A percentile compares a stretch with the other conserved stretches of the same genome.
Conservation (phyloP, 2,329 filamentous ascomycete genomes). For the Alternaria brassicicola region DNA sequence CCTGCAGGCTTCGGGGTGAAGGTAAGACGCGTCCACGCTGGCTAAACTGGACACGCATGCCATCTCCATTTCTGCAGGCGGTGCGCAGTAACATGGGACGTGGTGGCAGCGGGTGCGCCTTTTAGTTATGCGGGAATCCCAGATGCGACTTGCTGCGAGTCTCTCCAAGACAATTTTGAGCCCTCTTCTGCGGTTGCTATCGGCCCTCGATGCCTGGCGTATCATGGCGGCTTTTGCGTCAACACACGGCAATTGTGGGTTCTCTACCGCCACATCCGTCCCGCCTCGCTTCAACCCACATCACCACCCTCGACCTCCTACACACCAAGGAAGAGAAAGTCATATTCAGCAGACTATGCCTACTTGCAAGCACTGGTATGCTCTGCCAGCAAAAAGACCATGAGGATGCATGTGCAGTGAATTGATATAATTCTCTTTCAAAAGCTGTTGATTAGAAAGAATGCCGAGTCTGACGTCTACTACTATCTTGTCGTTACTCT, state of each 20-base stretch:
- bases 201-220: constrained; percentile 28
- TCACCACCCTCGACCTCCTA: background rate
- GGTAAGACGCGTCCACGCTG: constrained; percentile 34
- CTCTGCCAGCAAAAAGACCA: background rate
- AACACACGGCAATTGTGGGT: constrained; percentile 12
- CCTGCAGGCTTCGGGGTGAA: constrained; percentile 21
- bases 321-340: background rate
- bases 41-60: constrained; percentile 39
- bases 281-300: background rate
- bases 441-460: background rate
- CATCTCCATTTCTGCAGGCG: constrained; percentile 41
- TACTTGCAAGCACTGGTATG: no score
- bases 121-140: constrained; percentile 21
- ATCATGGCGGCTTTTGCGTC: constrained; percentile 23
- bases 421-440: background rate
- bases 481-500: background rate
- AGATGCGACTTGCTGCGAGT: constrained; percentile 18
- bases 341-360: background rate
- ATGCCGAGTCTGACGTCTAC: background rate
- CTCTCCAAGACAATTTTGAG: constrained; percentile 21
- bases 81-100: constrained; percentile 41
- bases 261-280: background rate
- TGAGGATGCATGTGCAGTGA: background rate
- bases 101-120: constrained; percentile 27
- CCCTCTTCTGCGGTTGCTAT: constrained; percentile 33